Evolutionary conservation across 768 basidiomycete genomes (phyloP).

Genomic region (Hydnum rufescens): DNA sequence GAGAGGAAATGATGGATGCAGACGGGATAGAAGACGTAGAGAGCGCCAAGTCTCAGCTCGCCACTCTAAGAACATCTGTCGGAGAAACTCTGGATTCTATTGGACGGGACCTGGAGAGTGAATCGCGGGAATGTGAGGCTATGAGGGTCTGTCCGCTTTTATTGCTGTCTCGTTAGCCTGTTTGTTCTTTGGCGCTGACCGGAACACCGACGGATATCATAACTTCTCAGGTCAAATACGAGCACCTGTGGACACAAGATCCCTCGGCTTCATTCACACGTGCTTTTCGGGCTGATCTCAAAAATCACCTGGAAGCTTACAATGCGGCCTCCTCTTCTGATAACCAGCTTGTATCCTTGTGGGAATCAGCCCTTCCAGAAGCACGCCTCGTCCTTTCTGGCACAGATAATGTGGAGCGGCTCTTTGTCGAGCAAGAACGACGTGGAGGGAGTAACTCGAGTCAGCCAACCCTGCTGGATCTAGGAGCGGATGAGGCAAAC

Average conservation of each 20-base stretch:
- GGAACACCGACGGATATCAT: no score
- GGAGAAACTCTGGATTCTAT: conserved; percentile 40
- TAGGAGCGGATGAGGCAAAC: conserved; percentile 43
- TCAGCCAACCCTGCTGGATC: conserved; percentile 40
- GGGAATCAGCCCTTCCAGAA: conserved; percentile 49
- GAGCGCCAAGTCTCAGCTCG: conserved; percentile 37
- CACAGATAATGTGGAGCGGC: conserved; percentile 23
- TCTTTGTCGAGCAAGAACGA: conserved; percentile 35
- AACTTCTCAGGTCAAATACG: conserved; percentile 42
- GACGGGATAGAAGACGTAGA: conserved; percentile 54
- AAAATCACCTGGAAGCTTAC: conserved; percentile 47
- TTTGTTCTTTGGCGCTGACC: no score
- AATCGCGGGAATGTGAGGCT: conserved; percentile 73
- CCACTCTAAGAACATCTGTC: conserved; percentile 36
- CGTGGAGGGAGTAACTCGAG: conserved; percentile 25
- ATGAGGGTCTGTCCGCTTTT: conserved; percentile 29
- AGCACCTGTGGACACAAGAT: conserved; percentile 68
- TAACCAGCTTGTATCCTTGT: conserved; percentile 47
- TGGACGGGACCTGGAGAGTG: conserved; percentile 51
- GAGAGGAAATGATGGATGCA: conserved; percentile 47
- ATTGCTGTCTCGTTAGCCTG: neutral
- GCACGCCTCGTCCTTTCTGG: conserved; percentile 37
- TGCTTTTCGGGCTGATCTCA: conserved; percentile 54
- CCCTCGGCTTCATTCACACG: conserved; percentile 62
- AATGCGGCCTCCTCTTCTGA: conserved; percentile 67